Evolutionary conservation across 2,329 filamentous ascomycete genomes (phyloP).

Genomic region (Lecanicillium sp.): DNA sequence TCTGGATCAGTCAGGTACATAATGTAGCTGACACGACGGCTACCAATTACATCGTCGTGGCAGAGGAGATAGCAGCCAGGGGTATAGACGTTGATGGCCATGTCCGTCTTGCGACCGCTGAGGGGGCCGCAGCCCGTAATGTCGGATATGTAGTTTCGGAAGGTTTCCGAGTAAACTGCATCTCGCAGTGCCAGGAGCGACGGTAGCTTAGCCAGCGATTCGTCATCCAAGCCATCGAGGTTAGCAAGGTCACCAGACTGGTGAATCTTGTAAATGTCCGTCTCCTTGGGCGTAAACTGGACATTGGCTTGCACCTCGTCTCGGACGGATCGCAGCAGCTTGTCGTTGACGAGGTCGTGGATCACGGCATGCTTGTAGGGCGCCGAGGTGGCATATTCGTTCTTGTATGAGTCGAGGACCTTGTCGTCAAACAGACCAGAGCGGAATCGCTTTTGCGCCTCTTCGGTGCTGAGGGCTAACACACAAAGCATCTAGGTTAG

Average conservation of each 20-base stretch:
- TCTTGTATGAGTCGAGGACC: conserved; percentile 50
- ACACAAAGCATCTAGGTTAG: conserved; percentile 1
- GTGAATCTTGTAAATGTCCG: conserved; percentile 99
- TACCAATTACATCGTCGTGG: conserved; percentile 99
- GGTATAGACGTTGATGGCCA: conserved; percentile 98
- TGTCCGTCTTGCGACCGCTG: conserved; percentile 91
- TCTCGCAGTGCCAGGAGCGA: conserved; percentile 89
- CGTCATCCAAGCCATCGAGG: conserved; percentile 84
- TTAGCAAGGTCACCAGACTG: conserved; percentile 97
- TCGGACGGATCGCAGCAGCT: conserved; percentile 77
- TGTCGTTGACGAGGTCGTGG: conserved; percentile 66
- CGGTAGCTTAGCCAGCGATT: conserved; percentile 75
- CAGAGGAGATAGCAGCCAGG: conserved; percentile 92
- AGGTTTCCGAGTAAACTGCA: conserved; percentile 82
- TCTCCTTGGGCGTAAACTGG: conserved; percentile 95
- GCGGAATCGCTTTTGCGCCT: conserved; percentile 52
- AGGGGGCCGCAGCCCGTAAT: conserved; percentile 82
- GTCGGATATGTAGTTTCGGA: conserved; percentile 79
- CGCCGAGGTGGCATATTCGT: conserved; percentile 52
- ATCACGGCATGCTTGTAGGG: conserved; percentile 94
- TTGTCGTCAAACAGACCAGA: conserved; percentile 55
- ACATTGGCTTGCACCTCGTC: conserved; percentile 84
- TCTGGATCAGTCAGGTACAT: conserved; percentile 93
- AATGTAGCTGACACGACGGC: conserved; percentile 90
- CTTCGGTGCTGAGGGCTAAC: conserved; percentile 37